These are phyloP conservation scores for Candida michaelii DNA, from an alignment of 805 yeast species.

Conservation along the genomic window DNA sequence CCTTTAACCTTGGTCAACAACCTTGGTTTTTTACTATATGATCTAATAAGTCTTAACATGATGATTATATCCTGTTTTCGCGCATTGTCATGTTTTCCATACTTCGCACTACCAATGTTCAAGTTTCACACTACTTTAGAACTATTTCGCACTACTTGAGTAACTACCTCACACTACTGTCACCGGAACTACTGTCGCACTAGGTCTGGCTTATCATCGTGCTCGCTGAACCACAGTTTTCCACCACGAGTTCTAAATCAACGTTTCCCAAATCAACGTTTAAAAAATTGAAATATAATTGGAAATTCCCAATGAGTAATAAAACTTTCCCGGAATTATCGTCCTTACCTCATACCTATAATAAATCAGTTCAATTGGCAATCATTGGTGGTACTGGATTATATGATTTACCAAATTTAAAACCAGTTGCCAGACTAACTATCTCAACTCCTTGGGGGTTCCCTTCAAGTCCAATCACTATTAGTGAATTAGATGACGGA, in stretches of 20 bases:
- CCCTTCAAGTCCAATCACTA: constrained; percentile 92
- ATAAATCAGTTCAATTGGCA: constrained; percentile 74
- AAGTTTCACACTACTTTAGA: no score
- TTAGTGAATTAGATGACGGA: constrained; percentile 73
- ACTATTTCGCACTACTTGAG: no score
- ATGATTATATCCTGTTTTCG: neutral
- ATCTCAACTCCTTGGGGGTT: constrained; percentile 96
- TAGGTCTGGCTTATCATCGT: neutral
- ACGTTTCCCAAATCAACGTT: neutral
- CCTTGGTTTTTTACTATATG: constrained; percentile 8
- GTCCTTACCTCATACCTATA: constrained; percentile 50
- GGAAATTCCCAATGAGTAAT: constrained; percentile 3
- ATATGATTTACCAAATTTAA: constrained; percentile 76
- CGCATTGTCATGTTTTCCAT: constrained; percentile 1
- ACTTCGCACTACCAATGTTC: no score
- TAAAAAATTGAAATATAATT: neutral
- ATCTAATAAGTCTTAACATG: constrained; percentile 7
- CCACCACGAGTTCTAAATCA: constrained; percentile 3
- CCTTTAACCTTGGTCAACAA: constrained; percentile 1
- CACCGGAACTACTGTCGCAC: neutral
- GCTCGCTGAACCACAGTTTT: neutral
- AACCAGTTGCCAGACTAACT: constrained; percentile 81
- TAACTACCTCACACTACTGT: no score
- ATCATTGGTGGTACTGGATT: constrained; percentile 99
- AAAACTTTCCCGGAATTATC: constrained; percentile 6